phyloP scores from a whole-genome alignment of 2,329 filamentous ascomycete species.

The Pseudopithomyces chartarum region DNA sequence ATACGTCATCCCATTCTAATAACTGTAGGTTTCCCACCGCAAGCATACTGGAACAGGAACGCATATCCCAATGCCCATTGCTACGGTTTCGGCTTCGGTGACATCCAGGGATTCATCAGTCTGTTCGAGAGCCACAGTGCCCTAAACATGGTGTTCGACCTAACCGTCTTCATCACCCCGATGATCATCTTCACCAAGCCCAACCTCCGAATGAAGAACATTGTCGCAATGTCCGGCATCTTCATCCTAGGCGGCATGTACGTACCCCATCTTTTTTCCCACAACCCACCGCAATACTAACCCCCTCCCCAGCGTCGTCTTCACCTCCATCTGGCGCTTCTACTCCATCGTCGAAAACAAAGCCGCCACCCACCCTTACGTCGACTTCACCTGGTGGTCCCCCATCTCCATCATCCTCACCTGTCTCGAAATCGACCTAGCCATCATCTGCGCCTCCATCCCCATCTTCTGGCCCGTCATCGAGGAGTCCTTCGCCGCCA shows the following conservation, averaged over 20 bases:
- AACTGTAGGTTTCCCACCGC: conserved; percentile 24
- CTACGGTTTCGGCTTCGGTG: conserved; percentile 33
- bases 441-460: conserved; percentile 41
- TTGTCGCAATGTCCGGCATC: conserved; percentile 36
- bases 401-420: conserved; percentile 34
- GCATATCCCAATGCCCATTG: conserved; percentile 25
- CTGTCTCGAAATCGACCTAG: conserved; percentile 39
- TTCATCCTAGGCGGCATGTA: conserved; percentile 41
- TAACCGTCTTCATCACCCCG: conserved; percentile 37
- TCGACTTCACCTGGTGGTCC: conserved; percentile 40
- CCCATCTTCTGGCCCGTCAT: conserved; percentile 45
- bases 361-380: conserved; percentile 36
- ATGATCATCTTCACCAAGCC: conserved; percentile 36
- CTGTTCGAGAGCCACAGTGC: conserved; percentile 35
- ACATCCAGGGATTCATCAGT: conserved; percentile 24
- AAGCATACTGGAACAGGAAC: conserved; percentile 28
- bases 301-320: conserved; percentile 27
- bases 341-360: conserved; percentile 29
- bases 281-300: conserved; percentile 13
- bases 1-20: neutral
- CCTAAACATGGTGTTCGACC: conserved; percentile 42
- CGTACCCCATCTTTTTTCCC: conserved; percentile 8
- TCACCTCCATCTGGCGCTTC: conserved; percentile 38
- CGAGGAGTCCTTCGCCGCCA: conserved; percentile 29
- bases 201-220: conserved; percentile 31